Evolutionary conservation across 2,329 filamentous ascomycete species (phyloP).

Genomic region (Tolypocladium tundrense): DNA sequence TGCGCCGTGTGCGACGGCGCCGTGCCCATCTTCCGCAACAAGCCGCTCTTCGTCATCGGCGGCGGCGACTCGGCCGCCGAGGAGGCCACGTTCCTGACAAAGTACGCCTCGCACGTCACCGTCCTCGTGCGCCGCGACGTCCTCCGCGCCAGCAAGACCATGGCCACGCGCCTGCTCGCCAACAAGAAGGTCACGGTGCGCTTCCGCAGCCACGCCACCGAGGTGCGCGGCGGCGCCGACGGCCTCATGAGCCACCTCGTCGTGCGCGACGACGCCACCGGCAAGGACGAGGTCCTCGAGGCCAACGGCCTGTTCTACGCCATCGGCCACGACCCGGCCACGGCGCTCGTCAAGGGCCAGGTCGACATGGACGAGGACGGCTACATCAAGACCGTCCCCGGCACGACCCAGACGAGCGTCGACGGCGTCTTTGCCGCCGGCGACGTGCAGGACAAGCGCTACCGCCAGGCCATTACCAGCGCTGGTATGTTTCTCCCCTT

Average conservation of each 20-base stretch:
- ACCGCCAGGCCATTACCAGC: slow-evolving; percentile 95
- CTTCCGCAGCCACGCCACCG: slow-evolving; percentile 72
- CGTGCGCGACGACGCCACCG: slow-evolving; percentile 68
- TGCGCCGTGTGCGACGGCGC: slow-evolving; percentile 97
- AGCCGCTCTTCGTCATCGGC: slow-evolving; percentile 90
- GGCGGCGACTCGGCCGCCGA: slow-evolving; percentile 95
- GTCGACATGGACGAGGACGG: slow-evolving; percentile 80
- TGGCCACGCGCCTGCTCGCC: slow-evolving; percentile 72
- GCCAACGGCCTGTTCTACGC: slow-evolving; percentile 96
- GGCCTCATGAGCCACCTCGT: slow-evolving; percentile 83
- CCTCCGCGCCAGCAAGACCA: slow-evolving; percentile 81
- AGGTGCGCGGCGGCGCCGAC: slow-evolving; percentile 77
- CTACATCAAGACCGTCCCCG: slow-evolving; percentile 82
- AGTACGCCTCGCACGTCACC: slow-evolving; percentile 91
- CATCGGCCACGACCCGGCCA: slow-evolving; percentile 92
- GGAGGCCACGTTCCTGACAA: slow-evolving; percentile 94
- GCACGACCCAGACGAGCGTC: slow-evolving; percentile 77
- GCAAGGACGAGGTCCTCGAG: slow-evolving; percentile 70
- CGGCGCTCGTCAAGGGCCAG: slow-evolving; percentile 80
- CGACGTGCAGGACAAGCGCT: slow-evolving; percentile 97
- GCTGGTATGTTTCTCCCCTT: slow-evolving; percentile 50
- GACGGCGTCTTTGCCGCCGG: slow-evolving; percentile 93
- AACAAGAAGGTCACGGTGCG: slow-evolving; percentile 86
- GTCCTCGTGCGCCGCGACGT: slow-evolving; percentile 84
- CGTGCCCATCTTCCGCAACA: slow-evolving; percentile 93